Base-by-base conservation (phyloP, 805 yeast species). In the Kazachstania kunashirensis region DNA sequence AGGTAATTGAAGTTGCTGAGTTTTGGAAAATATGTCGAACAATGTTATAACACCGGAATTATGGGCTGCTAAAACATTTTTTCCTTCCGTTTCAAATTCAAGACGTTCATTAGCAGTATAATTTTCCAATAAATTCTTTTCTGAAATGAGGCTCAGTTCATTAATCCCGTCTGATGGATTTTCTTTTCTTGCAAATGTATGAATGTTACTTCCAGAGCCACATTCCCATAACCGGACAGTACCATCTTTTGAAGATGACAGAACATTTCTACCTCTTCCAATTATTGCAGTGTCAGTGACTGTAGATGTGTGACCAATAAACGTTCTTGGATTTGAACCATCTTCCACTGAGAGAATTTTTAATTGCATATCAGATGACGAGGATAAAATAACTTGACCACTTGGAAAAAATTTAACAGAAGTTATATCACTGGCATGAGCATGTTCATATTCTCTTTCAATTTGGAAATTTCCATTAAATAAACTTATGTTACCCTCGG, bases 201-300 rank as follows among this genome's bases (percentile, higher is more conserved):
- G 58, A 4, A 79, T 50, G 7, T 57, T 47, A 14, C 48, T 36
- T 1, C 79, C 84, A 1, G 68, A 49, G 0, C 82, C 78, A 52
- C 84, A 73, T 47, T 81, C 89, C 88, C 86, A 82, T 25, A 84
- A 49, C 29, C 60, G 65, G 1, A 79, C 62, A 0, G 71, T 49
- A 1, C 84, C 84, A 52, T 75, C 83, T 4, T 43, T 35, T 6
- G 75, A 67, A 9, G 76, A 61, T 6, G 79, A 68, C 14, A 79
- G 43, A 40, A 84, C 62, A 49, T 82, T 81, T 28, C 89, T 60
- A 1, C 94, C 94, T 13, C 71, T 59, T 0, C 76, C 86, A 14
- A 82, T 59, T 42, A 79, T 47, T 3, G 56, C 66, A 2, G 73
- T 41, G 43, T 66, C 79, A 2, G 73, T 70, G 10, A 79, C 61